phyloP scores from a whole-genome alignment of 345 rosid genomes.

The Eucalyptus cladocalyx region DNA sequence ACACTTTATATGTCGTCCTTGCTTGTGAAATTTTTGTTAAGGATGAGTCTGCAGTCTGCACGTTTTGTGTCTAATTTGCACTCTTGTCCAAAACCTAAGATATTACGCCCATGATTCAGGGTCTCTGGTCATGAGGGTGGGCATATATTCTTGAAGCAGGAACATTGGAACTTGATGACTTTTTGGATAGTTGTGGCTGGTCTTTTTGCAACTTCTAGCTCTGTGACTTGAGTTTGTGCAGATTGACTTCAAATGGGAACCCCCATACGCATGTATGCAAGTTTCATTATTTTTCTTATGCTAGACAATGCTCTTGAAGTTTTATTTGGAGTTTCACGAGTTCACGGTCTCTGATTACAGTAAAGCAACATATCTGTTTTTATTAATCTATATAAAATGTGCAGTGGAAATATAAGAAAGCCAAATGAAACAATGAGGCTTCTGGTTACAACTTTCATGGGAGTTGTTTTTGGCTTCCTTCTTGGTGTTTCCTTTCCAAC shows the following conservation, averaged over 20 bases:
- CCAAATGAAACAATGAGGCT: conserved; percentile 68
- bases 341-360: not conserved
- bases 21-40: not conserved
- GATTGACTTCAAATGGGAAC: conserved; percentile 14
- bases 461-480: conserved; percentile 71
- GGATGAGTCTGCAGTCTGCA: not conserved
- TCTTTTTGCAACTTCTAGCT: conserved; percentile 2
- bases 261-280: conserved; percentile 19
- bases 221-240: not conserved
- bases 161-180: conserved; percentile 11
- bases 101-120: not conserved
- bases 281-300: not conserved
- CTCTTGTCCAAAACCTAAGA: not conserved
- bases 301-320: not conserved
- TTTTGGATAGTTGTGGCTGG: not conserved
- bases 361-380: not conserved
- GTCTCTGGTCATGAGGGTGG: not conserved
- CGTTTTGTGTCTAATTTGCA: not conserved
- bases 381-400: not conserved
- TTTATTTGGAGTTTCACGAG: not conserved
- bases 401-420: conserved; percentile 45
- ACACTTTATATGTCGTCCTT: not conserved
- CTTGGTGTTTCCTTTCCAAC: conserved; percentile 76
- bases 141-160: not conserved
- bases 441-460: conserved; percentile 50